A percentile compares a stretch with the other conserved stretches of the same genome.
phyloP scores from a whole-genome alignment of 139 green algal genomes.

The Astrephomene gubernaculifera region DNA sequence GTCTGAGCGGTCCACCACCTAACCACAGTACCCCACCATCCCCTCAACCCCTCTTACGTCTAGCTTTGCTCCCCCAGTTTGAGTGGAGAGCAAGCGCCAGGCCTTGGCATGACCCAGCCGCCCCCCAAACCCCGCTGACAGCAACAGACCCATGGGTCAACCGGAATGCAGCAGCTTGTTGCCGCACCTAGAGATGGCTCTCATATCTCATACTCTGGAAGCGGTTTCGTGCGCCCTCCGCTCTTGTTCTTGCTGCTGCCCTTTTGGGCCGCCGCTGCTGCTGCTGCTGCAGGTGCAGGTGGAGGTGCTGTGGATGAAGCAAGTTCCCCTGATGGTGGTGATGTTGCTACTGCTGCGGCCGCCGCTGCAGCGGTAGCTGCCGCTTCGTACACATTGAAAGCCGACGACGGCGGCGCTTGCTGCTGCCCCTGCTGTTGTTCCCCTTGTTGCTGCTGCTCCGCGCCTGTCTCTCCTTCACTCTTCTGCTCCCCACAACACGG shows the following conservation, averaged over 20 bases:
- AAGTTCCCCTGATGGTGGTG: not conserved
- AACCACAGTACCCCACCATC: too few species aligned
- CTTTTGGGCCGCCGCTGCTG: not conserved
- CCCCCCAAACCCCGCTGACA: too few species aligned
- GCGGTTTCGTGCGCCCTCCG: not conserved
- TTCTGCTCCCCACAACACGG: not conserved
- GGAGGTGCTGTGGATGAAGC: not conserved
- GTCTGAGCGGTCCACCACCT: too few species aligned
- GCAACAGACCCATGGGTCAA: too few species aligned
- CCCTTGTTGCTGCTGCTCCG: too few species aligned
- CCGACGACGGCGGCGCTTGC: not conserved
- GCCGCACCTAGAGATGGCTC: too few species aligned
- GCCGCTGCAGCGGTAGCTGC: not conserved
- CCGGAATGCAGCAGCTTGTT: not conserved
- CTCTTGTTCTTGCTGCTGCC: too few species aligned
- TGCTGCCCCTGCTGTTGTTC: not conserved
- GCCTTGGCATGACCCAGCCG: too few species aligned
- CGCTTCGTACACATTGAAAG: not conserved
- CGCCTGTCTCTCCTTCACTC: too few species aligned
- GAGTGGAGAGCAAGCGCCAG: too few species aligned
- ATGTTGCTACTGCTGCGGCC: not conserved
- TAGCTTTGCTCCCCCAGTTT: too few species aligned
- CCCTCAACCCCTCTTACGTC: too few species aligned
- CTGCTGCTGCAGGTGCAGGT: not conserved
- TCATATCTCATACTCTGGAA: constrained; percentile 37